A percentile compares a stretch with the other conserved stretches of the same genome.
Evolutionary conservation across 2,329 filamentous ascomycete species (phyloP).

Genomic region (Aspergillus piperis): DNA sequence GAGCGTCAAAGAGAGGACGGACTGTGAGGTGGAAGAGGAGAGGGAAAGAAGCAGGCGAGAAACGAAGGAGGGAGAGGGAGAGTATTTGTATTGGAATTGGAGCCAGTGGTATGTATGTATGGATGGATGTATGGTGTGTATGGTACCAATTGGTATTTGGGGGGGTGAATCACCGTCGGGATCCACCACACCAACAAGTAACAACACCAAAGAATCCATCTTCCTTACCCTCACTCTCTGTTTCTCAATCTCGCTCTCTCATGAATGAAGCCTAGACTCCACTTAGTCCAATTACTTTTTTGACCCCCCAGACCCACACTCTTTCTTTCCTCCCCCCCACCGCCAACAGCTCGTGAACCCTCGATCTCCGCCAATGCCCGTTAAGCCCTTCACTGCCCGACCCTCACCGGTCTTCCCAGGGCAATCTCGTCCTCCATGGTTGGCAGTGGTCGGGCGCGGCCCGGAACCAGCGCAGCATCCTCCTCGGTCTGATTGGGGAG

Average conservation of each 20-base stretch:
- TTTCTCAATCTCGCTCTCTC: too few species aligned
- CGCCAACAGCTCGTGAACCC: background rate
- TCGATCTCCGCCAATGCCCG: background rate
- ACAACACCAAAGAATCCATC: too few species aligned
- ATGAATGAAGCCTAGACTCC: too few species aligned
- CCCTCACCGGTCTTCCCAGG: conserved; percentile 2
- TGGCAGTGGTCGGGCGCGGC: background rate
- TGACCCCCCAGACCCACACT: background rate
- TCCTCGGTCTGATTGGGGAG: background rate
- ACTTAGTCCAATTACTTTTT: too few species aligned
- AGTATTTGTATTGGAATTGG: background rate
- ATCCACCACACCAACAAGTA: too few species aligned
- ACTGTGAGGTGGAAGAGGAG: conserved; percentile 10
- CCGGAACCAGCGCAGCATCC: background rate
- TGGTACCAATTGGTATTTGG: background rate
- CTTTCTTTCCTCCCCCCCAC: background rate
- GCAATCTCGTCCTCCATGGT: background rate
- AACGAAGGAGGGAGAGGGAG: background rate
- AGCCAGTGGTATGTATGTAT: background rate
- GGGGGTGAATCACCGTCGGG: background rate
- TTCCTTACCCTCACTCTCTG: too few species aligned
- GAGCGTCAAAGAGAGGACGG: conserved; percentile 17
- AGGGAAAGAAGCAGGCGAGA: conserved; percentile 7
- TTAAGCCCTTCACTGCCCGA: background rate
- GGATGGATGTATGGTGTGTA: background rate